A percentile compares a stretch with the other conserved stretches of the same genome.
Evolutionary conservation across 495 filamentous ascomycete genomes (phyloP).

Genomic region (Penicillium parvum): DNA sequence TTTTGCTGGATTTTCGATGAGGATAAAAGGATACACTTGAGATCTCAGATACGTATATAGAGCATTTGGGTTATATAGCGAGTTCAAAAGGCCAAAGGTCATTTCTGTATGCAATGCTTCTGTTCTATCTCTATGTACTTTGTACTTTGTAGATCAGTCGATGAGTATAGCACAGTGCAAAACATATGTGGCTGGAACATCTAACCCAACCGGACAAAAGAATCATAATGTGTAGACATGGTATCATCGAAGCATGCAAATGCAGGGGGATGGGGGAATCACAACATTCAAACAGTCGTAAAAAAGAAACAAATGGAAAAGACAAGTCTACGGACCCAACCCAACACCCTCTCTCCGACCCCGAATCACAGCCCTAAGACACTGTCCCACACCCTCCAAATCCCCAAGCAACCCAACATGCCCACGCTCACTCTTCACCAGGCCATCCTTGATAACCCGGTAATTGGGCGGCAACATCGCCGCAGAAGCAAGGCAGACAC

Average conservation of each 20-base stretch:
- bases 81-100: conserved; percentile 6
- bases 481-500: conserved; percentile 79
- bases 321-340: conserved; percentile 31
- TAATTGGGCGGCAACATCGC: conserved; percentile 87
- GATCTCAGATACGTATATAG: conserved; percentile 17
- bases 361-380: conserved; percentile 59
- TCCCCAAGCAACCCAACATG: conserved; percentile 86
- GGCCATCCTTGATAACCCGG: conserved; percentile 60
- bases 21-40: conserved; percentile 5
- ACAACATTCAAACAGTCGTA: background rate
- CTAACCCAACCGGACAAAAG: conserved; percentile 1
- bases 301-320: background rate
- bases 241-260: conserved; percentile 17
- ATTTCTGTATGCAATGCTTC: background rate
- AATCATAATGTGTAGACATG: conserved; percentile 11
- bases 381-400: conserved; percentile 73
- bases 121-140: background rate
- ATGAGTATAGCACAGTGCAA: conserved; percentile 2
- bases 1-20: conserved; percentile 3
- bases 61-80: conserved; percentile 19
- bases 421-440: conserved; percentile 74
- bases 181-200: background rate
- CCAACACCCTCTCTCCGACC: conserved; percentile 71
- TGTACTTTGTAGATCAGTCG: background rate
- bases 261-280: background rate